These are phyloP conservation scores for Oryza longistaminata DNA, from an alignment of 176 grass and related monocot genomes.

Conservation along the genomic window DNA sequence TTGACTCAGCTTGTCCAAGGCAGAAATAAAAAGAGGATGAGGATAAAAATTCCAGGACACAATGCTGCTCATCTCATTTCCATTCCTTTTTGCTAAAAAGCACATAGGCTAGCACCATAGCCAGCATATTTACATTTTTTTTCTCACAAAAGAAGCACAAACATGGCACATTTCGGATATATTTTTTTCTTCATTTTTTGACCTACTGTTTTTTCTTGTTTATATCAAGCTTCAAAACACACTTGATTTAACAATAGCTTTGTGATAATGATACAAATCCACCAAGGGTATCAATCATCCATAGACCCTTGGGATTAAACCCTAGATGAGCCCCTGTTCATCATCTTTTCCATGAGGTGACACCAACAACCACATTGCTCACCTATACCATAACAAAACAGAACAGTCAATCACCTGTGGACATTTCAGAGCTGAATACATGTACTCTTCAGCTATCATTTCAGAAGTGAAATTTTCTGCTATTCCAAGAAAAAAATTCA, in stretches of 20 bases:
- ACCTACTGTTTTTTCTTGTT: slow-evolving; percentile 29
- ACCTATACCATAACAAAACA: slow-evolving; percentile 37
- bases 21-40: neutral
- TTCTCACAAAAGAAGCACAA: slow-evolving; percentile 39
- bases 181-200: slow-evolving; percentile 20
- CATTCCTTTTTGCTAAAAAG: slow-evolving; percentile 50
- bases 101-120: slow-evolving; percentile 38
- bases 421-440: slow-evolving; percentile 18
- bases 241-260: slow-evolving; percentile 46
- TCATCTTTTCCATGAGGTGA: slow-evolving; percentile 62
- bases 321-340: slow-evolving; percentile 7
- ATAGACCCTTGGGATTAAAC: slow-evolving; percentile 37
- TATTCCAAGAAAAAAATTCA: neutral
- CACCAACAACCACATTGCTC: slow-evolving; percentile 53
- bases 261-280: slow-evolving; percentile 28
- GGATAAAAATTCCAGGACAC: slow-evolving; percentile 44
- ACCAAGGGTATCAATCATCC: slow-evolving; percentile 25
- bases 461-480: neutral
- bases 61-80: slow-evolving; percentile 35
- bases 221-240: slow-evolving; percentile 64
- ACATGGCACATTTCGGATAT: slow-evolving; percentile 19
- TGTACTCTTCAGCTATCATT: neutral
- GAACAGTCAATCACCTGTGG: slow-evolving; percentile 18
- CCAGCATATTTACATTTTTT: slow-evolving; percentile 58
- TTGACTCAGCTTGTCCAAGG: slow-evolving; percentile 41